Percentiles rank a stretch among this genome's conserved stretches.
Conservation (phyloP, 73 alveolate genomes). For the Symbiodinium natans region DNA sequence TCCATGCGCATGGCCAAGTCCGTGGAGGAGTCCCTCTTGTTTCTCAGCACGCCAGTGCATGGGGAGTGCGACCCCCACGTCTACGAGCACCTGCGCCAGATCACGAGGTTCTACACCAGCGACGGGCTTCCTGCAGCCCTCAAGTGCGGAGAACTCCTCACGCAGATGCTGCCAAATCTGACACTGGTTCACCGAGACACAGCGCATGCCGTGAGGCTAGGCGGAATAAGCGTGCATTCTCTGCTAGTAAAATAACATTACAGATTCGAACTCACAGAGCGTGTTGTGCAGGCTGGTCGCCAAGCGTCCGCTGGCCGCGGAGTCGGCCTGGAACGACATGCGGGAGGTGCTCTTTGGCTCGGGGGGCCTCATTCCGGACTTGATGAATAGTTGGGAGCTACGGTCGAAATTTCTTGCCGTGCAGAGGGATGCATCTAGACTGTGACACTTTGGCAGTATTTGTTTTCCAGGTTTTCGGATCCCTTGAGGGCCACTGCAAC, state of each 20-base stretch:
- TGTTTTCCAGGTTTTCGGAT: not conserved
- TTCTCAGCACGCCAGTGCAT: not conserved
- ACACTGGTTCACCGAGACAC: not conserved
- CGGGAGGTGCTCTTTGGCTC: not conserved
- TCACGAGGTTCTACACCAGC: not conserved
- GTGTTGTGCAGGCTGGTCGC: conserved; percentile 9
- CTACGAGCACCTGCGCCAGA: not conserved
- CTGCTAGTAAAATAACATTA: not conserved
- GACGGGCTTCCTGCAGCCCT: not conserved
- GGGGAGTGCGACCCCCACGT: not conserved
- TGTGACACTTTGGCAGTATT: not conserved
- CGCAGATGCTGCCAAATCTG: not conserved
- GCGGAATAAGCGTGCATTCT: too few relatives aligned
- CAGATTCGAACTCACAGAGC: not conserved
- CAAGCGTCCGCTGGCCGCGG: not conserved
- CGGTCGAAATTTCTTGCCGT: not conserved
- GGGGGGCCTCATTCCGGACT: not conserved
- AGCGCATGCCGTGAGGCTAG: not conserved
- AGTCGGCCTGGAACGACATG: not conserved
- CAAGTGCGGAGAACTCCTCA: not conserved
- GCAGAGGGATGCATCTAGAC: not conserved
- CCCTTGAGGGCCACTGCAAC: not conserved
- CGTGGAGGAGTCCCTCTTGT: not conserved
- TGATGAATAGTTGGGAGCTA: not conserved
- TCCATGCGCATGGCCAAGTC: not conserved